Evolutionary conservation across 495 filamentous ascomycete species (phyloP).

Genomic region (Neurospora africana): DNA sequence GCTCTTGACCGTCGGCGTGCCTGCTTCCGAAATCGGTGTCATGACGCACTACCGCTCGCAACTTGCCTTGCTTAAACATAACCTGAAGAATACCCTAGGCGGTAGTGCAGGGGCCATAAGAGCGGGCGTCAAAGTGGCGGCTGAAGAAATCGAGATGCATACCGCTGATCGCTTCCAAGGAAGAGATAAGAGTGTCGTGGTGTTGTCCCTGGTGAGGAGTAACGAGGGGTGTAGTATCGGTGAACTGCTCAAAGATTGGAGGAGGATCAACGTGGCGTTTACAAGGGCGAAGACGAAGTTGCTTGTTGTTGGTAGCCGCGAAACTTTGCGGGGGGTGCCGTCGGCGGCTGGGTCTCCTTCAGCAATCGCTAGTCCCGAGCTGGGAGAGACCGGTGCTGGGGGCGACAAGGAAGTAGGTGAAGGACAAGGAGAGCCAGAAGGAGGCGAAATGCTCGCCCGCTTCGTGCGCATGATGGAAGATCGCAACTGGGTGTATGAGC

Average conservation of each 20-base stretch:
- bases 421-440: slow-evolving; percentile 21
- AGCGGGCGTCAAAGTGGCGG: background rate
- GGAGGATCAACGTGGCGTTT: slow-evolving; percentile 89
- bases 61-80: slow-evolving; percentile 45
- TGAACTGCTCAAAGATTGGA: slow-evolving; percentile 83
- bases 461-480: slow-evolving; percentile 69
- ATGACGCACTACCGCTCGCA: slow-evolving; percentile 98
- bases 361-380: slow-evolving; percentile 11
- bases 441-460: slow-evolving; percentile 53
- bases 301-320: slow-evolving; percentile 69
- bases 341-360: background rate
- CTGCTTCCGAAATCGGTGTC: slow-evolving; percentile 73
- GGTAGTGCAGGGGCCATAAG: background rate
- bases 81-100: slow-evolving; percentile 21
- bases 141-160: slow-evolving; percentile 69
- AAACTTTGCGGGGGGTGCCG: slow-evolving; percentile 48
- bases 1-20: slow-evolving; percentile 63
- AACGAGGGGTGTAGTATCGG: slow-evolving; percentile 73
- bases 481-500: slow-evolving; percentile 63
- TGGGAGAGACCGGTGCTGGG: background rate
- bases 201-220: slow-evolving; percentile 75
- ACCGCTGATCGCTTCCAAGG: slow-evolving; percentile 96
- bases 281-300: slow-evolving; percentile 86
- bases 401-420: slow-evolving; percentile 1
- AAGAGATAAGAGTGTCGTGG: slow-evolving; percentile 82